phyloP scores from a whole-genome alignment of 83 land plant species.

The Thuja plicata region DNA sequence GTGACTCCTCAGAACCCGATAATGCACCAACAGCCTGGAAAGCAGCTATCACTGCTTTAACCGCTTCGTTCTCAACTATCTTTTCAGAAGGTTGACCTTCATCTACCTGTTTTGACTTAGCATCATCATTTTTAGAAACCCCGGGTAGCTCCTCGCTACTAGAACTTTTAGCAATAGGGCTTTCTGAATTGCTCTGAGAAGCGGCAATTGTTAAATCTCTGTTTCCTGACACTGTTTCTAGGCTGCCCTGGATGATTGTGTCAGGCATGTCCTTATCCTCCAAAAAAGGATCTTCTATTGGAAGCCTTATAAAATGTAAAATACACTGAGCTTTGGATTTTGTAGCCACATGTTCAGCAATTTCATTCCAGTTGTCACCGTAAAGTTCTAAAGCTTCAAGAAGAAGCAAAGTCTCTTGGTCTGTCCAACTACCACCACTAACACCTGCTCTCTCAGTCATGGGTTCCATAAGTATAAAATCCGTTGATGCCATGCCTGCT shows the following conservation, averaged over 20 bases:
- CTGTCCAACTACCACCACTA: constrained; percentile 93
- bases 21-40: constrained; percentile 70
- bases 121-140: constrained; percentile 16
- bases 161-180: constrained; percentile 20
- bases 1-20: constrained; percentile 27
- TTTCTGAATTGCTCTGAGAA: constrained; percentile 25
- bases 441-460: constrained; percentile 62
- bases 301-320: constrained; percentile 88
- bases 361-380: constrained; percentile 97
- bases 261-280: constrained; percentile 52
- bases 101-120: constrained; percentile 17
- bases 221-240: constrained; percentile 13
- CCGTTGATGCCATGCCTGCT: constrained; percentile 70
- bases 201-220: constrained; percentile 17
- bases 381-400: constrained; percentile 93
- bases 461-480: constrained; percentile 95
- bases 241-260: constrained; percentile 17
- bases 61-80: constrained; percentile 20
- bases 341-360: constrained; percentile 98
- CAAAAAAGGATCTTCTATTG: constrained; percentile 85
- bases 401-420: constrained; percentile 93
- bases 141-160: constrained; percentile 17
- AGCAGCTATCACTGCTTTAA: constrained; percentile 57
- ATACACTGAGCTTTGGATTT: constrained; percentile 96
- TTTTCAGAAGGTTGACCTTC: constrained; percentile 22